A percentile compares a stretch with the other conserved stretches of the same genome.
Conservation (phyloP, 176 grass and related monocot species). For the Oryza longistaminata region DNA sequence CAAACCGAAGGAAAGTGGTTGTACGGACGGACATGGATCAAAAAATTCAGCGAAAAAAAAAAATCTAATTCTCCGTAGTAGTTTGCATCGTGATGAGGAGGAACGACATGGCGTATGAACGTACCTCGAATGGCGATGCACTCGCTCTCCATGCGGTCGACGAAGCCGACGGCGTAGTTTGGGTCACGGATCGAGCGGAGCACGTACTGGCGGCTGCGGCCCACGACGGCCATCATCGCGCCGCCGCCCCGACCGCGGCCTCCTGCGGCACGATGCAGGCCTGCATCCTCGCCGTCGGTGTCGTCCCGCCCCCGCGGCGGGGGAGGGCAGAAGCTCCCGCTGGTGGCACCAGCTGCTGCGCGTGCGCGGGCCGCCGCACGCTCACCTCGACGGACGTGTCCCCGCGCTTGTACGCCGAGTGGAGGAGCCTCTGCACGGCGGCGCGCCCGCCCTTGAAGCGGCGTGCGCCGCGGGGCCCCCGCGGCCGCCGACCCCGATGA, state of each 20-base stretch:
- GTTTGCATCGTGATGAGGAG: background rate
- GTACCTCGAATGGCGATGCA: constrained; percentile 93
- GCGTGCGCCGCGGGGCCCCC: constrained; percentile 41
- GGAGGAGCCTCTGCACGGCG: constrained; percentile 76
- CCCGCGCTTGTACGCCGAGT: constrained; percentile 69
- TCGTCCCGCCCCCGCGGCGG: background rate
- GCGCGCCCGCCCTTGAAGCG: constrained; percentile 85
- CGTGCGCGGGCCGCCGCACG: constrained; percentile 41
- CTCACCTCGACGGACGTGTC: constrained; percentile 86
- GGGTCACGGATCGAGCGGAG: constrained; percentile 92
- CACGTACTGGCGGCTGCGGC: constrained; percentile 63
- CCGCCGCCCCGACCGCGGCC: constrained; percentile 28
- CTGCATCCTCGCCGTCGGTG: constrained; percentile 55
- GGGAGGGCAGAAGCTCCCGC: background rate
- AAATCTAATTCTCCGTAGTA: background rate
- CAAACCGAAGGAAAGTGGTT: background rate
- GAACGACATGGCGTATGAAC: background rate
- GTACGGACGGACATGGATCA: background rate
- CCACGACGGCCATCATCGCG: constrained; percentile 33
- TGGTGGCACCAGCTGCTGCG: background rate
- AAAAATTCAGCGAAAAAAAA: background rate
- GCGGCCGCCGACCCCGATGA: constrained; percentile 54
- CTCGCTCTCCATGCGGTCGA: constrained; percentile 84
- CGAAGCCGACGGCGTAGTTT: constrained; percentile 91
- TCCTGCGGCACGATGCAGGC: constrained; percentile 87